A percentile compares a stretch with the other conserved stretches of the same genome.
Evolutionary conservation across 2,329 filamentous ascomycete species (phyloP).

Genomic region (Ampelomyces quisqualis): DNA sequence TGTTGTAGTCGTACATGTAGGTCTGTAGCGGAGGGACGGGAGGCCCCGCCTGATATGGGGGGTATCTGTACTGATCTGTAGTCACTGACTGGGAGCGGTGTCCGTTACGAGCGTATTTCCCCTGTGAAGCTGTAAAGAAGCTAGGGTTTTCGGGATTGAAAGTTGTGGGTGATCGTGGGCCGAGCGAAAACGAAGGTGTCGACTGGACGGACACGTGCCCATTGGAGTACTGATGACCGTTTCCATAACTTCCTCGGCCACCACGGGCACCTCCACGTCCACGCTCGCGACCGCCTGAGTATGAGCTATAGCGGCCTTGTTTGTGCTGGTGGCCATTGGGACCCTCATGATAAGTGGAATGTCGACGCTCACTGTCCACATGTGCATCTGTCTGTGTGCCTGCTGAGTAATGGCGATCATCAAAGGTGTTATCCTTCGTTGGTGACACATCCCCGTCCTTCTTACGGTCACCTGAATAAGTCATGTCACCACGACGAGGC

Average conservation of each 20-base stretch:
- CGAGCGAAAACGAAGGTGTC: conserved; percentile 37
- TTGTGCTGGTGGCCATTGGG: conserved; percentile 32
- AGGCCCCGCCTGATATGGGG: conserved; percentile 37
- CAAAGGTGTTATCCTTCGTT: conserved; percentile 33
- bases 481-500: conserved; percentile 34
- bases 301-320: conserved; percentile 36
- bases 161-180: conserved; percentile 41
- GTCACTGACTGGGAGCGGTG: conserved; percentile 64
- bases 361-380: conserved; percentile 36
- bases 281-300: conserved; percentile 47
- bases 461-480: conserved; percentile 32
- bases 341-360: conserved; percentile 30
- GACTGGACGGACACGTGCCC: conserved; percentile 40
- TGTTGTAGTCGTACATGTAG: conserved; percentile 60
- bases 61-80: conserved; percentile 53
- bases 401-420: conserved; percentile 35
- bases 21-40: conserved; percentile 50
- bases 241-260: conserved; percentile 45
- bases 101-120: conserved; percentile 52
- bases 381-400: conserved; percentile 39
- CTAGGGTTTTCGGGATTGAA: conserved; percentile 39
- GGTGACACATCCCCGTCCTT: conserved; percentile 37
- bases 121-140: conserved; percentile 33
- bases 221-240: conserved; percentile 44
- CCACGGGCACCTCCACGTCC: conserved; percentile 52